These are phyloP conservation scores for Epichloe glyceriae DNA, from an alignment of 2,329 filamentous ascomycete genomes.

Conservation along the genomic window DNA sequence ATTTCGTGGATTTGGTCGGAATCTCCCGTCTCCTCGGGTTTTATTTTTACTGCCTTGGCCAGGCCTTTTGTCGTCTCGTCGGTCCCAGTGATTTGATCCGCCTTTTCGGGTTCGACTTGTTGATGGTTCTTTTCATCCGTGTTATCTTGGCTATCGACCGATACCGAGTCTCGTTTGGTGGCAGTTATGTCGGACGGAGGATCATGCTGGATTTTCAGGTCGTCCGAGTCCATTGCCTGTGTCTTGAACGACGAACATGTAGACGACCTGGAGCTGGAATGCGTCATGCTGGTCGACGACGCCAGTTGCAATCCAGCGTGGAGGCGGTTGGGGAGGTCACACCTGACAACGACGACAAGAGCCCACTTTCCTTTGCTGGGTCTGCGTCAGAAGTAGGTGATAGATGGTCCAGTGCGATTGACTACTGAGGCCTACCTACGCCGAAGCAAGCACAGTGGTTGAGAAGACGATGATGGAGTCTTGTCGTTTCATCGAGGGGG, in stretches of 20 bases:
- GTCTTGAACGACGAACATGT: constrained; percentile 9
- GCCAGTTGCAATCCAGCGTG: constrained; percentile 12
- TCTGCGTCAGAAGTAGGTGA: constrained; percentile 5
- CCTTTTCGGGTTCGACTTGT: background rate
- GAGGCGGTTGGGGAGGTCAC: background rate
- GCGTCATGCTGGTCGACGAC: constrained; percentile 12
- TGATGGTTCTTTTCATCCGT: background rate
- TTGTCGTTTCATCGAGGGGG: constrained; percentile 15
- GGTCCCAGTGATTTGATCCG: background rate
- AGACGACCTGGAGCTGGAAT: constrained; percentile 15
- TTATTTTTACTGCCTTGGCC: background rate
- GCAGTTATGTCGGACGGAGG: constrained; percentile 13
- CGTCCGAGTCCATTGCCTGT: constrained; percentile 18
- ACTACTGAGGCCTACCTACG: background rate
- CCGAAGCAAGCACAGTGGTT: constrained; percentile 7
- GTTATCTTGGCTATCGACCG: background rate
- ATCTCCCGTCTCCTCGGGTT: background rate
- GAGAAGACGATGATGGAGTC: constrained; percentile 8
- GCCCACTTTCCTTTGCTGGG: constrained; percentile 7
- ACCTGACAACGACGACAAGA: constrained; percentile 3
- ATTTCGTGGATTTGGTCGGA: constrained; percentile 10
- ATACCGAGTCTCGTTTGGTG: constrained; percentile 6
- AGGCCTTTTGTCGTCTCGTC: background rate
- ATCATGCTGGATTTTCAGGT: constrained; percentile 15
- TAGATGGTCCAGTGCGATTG: constrained; percentile 3